These are phyloP conservation scores for Blastocladiella emersonii DNA, from an alignment of 371 early-diverging fungal species.

Conservation along the genomic window DNA sequence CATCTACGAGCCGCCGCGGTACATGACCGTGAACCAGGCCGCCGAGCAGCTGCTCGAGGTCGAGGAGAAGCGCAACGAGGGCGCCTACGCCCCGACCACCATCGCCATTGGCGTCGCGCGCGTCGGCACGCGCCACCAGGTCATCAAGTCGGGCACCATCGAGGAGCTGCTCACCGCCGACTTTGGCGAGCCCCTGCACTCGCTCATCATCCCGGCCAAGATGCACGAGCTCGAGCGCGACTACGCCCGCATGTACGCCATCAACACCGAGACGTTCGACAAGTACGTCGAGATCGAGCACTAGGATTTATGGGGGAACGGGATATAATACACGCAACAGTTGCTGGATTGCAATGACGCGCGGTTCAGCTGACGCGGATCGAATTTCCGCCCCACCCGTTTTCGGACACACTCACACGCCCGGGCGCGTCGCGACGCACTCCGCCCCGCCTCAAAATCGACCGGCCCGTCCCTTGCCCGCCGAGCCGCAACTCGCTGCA, in stretches of 20 bases:
- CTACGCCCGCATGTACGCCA: slow-evolving; percentile 57
- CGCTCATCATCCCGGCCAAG: slow-evolving; percentile 79
- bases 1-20: slow-evolving; percentile 94
- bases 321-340: no score
- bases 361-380: no score
- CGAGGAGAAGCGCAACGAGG: slow-evolving; percentile 39
- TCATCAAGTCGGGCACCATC: slow-evolving; percentile 77
- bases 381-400: no score
- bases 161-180: slow-evolving; percentile 61
- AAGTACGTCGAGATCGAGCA: slow-evolving; percentile 48
- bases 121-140: slow-evolving; percentile 63
- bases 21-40: slow-evolving; percentile 94
- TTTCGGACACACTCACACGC: no score
- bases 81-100: slow-evolving; percentile 57
- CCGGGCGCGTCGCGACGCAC: no score
- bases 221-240: slow-evolving; percentile 94
- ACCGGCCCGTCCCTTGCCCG: no score
- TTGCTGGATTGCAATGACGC: no score
- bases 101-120: slow-evolving; percentile 90
- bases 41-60: slow-evolving; percentile 85
- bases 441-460: no score
- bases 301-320: no score
- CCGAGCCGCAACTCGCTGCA: no score
- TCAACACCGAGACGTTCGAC: slow-evolving; percentile 52
- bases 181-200: slow-evolving; percentile 96